Evolutionary conservation across 2,329 filamentous ascomycete genomes (phyloP), one percentile per base, ranked within the genome.

Genomic region (Sarocladium kiliense): DNA sequence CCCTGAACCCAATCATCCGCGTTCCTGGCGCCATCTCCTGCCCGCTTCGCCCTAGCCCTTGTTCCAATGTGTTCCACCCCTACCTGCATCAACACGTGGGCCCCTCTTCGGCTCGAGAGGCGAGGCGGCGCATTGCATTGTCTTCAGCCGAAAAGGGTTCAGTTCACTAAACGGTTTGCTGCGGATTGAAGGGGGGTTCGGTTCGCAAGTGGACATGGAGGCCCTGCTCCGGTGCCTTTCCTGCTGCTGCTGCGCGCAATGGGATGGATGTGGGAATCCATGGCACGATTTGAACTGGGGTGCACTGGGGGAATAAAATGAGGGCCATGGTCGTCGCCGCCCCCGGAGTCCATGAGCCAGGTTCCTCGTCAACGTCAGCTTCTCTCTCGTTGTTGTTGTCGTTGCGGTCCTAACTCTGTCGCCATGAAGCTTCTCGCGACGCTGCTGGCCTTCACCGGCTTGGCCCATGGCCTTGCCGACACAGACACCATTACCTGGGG

Each of bases 401-500:
- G 36, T 21, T 21, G 47, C 44, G 27, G 19, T 51, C 12, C 47
- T 18, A 23, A 18, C 27, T n/a, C 53, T 47, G 58, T 18, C 32
- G 65, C 64, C 61, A 69, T 64, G 63, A 42, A 58, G 53, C 53
- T 66, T 37, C 54, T 60, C 21, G 58, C 60, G 23, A 32, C 69
- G 55, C 56, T 70, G 54, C 63, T 69, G 56, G 63, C 67, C 58
- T 59, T 74, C 54, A 58, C 63, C 41, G 64, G 68, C 60, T 60
- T 70, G 39, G 66, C 64, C 59, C 60, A 62, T 56, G 70, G 69
- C 47, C 65, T 76, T 14, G 74, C 63, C 7, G 66, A 64, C n/a
- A 79, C 78, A 1, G 78, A 82, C 57, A 81, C 79, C 56, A 82
- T 82, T 58, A 84, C 80, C 26, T 82, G 80, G 78, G 79, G 79